Base-by-base conservation (phyloP, 2,329 filamentous ascomycete species). In the Ophiobolus disseminans region DNA sequence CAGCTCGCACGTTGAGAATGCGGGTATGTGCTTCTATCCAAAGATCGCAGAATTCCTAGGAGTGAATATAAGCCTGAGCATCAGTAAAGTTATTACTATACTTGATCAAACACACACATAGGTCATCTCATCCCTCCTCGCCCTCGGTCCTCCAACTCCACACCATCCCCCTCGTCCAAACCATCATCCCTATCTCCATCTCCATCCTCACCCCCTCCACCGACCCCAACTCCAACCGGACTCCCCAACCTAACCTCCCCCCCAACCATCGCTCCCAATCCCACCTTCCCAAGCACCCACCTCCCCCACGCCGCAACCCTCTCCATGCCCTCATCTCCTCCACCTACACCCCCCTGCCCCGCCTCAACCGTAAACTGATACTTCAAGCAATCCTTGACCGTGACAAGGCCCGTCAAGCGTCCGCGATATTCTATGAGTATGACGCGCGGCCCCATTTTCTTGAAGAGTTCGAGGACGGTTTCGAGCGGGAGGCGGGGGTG, bases 391-490 rank as follows among this genome's bases (percentile, higher is more conserved):
- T 99, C 94, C 73, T 99, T 99, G 54, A 97, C 89, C 0, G 94
- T 99, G 1, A 99, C 90, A 0, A 99, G 80, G 0, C 94, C 94
- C 0, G 83, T 84, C 2, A 99, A 81, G 40, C 85, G 84, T 11
- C 94, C 94, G 49, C 90, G 88, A 68, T 96, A 88, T 72, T 99
- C 94, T 30, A 97, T 88, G 3, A 99, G 81, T 40, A 99, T 93
- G 5, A 97, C 91, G 1, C 94, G 85, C 0, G 93, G 94, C 0
- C 94, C 94, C 70, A 99, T 95, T 77, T 97, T 99, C 72, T 93
- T 93, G 79, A 99, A 99, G 9, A 99, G 81, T 68, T 99, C 94
- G 91, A 99, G 97, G 23, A 96, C 93, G 0, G 94, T 99, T 75
- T 99, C 94, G 0, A 99, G 84, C 0, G 93, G 89, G 1, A 97